Percentiles rank a stretch among this genome's conserved stretches.
Conservation (phyloP, 345 rosid species). For the Syzygium oleosum region DNA sequence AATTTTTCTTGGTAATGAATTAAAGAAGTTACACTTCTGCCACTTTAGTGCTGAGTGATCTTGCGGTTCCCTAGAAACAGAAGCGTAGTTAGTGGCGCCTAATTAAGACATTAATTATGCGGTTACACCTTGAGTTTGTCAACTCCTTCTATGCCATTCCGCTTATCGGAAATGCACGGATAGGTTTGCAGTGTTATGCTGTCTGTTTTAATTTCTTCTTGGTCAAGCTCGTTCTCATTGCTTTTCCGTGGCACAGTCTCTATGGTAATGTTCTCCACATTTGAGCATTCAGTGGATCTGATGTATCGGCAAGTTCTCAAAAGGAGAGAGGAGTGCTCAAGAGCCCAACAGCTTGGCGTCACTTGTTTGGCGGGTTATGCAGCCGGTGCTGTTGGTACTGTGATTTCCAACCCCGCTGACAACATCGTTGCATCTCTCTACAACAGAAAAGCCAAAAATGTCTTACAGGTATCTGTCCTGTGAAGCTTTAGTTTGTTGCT, state of each 20-base stretch:
- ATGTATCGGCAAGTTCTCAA: slow-evolving; percentile 18
- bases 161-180: background rate
- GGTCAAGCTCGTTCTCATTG: background rate
- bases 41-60: background rate
- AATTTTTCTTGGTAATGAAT: background rate
- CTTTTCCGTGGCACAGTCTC: slow-evolving; percentile 31
- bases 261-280: slow-evolving; percentile 47
- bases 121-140: background rate
- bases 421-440: slow-evolving; percentile 40
- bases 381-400: slow-evolving; percentile 40
- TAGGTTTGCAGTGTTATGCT: background rate
- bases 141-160: background rate
- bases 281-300: slow-evolving; percentile 41
- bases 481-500: background rate
- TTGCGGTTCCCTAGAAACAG: background rate
- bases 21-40: background rate
- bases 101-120: background rate
- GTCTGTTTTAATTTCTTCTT: background rate
- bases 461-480: slow-evolving; percentile 26
- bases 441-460: slow-evolving; percentile 44
- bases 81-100: background rate
- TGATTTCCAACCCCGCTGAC: slow-evolving; percentile 60
- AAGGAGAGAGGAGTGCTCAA: slow-evolving; percentile 37
- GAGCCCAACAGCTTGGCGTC: slow-evolving; percentile 40
- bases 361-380: slow-evolving; percentile 42